These are phyloP conservation scores for Lablab purpureus DNA, from an alignment of 306 rosid genomes.

Conservation along the genomic window DNA sequence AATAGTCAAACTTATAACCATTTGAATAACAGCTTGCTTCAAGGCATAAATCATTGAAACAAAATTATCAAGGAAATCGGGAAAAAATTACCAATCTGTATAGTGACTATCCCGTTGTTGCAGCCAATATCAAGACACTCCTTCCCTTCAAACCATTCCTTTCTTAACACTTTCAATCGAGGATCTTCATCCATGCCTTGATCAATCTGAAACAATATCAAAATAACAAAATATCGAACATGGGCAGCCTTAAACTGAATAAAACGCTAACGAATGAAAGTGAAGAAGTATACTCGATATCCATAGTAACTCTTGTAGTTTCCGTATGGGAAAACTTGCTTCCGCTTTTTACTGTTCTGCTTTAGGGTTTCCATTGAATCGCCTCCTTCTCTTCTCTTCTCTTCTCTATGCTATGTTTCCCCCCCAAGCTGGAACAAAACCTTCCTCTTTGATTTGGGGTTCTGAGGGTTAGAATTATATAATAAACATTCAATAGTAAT, in stretches of 20 bases:
- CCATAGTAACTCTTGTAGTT: conserved; percentile 89
- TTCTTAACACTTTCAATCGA: conserved; percentile 71
- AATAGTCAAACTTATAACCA: neutral
- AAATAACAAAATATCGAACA: neutral
- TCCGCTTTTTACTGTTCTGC: conserved; percentile 44
- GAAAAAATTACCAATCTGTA: conserved; percentile 68
- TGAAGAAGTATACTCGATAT: conserved; percentile 68
- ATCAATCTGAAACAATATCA: conserved; percentile 62
- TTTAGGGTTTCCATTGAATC: conserved; percentile 42
- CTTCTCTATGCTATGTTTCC: no score
- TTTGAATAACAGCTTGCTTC: neutral
- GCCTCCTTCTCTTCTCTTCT: neutral
- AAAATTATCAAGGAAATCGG: neutral
- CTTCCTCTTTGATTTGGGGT: conserved; percentile 13
- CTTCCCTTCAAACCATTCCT: conserved; percentile 90
- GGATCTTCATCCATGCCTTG: conserved; percentile 75
- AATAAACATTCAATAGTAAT: neutral
- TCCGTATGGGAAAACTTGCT: conserved; percentile 69
- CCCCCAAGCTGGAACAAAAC: neutral
- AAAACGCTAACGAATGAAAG: neutral
- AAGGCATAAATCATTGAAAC: neutral
- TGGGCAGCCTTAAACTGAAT: neutral
- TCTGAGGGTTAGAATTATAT: neutral
- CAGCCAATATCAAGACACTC: conserved; percentile 95
- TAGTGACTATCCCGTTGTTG: conserved; percentile 79